A percentile compares a stretch with the other conserved stretches of the same genome.
phyloP scores from a whole-genome alignment of 352 stramenopile genomes.

The Phytophthora boehmeriae region DNA sequence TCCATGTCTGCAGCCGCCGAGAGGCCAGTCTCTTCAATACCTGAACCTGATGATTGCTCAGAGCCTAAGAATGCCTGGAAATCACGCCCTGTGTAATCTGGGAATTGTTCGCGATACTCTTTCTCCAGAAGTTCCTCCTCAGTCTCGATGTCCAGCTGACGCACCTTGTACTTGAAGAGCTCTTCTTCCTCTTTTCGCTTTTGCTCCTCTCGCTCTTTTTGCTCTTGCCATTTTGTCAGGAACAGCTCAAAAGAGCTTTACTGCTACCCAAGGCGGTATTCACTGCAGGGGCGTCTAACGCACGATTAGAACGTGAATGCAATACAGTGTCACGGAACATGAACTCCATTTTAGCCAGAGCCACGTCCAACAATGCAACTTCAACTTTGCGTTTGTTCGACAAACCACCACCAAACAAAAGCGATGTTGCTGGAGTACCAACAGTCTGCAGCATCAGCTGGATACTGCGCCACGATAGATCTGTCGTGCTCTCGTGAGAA shows the following conservation, averaged over 20 bases:
- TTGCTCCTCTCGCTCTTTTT: conserved; percentile 78
- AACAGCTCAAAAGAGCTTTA: conserved; percentile 87
- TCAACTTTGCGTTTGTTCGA: conserved; percentile 65
- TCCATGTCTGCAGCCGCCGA: conserved; percentile 35
- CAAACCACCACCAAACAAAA: conserved; percentile 48
- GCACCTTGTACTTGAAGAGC: conserved; percentile 88
- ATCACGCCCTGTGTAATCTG: conserved; percentile 85
- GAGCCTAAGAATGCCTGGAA: conserved; percentile 71
- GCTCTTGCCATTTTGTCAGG: conserved; percentile 84
- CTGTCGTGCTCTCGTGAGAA: conserved; percentile 16
- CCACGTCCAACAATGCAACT: conserved; percentile 75
- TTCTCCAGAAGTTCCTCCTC: conserved; percentile 87
- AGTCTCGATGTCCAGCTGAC: conserved; percentile 78
- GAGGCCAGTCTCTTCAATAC: conserved; percentile 10
- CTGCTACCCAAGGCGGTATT: conserved; percentile 60
- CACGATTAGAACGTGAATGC: conserved; percentile 24
- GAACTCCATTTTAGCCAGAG: conserved; percentile 71
- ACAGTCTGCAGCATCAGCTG: conserved; percentile 63
- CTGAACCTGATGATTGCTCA: conserved; percentile 33
- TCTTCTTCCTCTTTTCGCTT: conserved; percentile 76
- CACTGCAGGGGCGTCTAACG: conserved; percentile 26
- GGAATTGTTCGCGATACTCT: conserved; percentile 93
- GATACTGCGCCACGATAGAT: conserved; percentile 83
- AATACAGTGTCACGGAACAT: conserved; percentile 59
- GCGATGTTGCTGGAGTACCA: conserved; percentile 43